Conservation (phyloP, 805 yeast genomes). For the Lachancea dasiensis region DNA sequence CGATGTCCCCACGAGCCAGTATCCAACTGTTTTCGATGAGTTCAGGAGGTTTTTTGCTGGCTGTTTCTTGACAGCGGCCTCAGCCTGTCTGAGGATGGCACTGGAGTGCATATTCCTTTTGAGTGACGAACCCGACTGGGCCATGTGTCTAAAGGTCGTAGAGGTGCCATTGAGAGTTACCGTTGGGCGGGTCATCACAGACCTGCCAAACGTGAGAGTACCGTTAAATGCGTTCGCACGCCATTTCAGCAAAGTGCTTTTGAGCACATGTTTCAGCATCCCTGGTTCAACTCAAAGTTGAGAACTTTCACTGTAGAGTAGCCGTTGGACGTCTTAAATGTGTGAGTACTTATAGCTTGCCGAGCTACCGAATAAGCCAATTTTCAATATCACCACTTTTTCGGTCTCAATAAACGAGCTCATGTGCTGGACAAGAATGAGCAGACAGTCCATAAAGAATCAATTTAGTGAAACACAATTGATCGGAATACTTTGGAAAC, state of each 20-base stretch:
- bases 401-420: too few species aligned
- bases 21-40: slow-evolving; percentile 63
- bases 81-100: slow-evolving; percentile 12
- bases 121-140: not conserved
- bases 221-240: not conserved
- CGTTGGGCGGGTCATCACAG: not conserved
- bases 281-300: not conserved
- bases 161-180: not conserved
- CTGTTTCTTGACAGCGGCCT: slow-evolving; percentile 15
- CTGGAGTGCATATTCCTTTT: slow-evolving; percentile 11
- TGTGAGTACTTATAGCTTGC: too few species aligned
- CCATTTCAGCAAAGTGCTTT: not conserved
- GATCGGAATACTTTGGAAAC: too few species aligned
- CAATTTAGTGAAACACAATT: too few species aligned
- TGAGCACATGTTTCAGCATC: not conserved
- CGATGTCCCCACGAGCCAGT: slow-evolving; percentile 84
- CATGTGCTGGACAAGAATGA: too few species aligned
- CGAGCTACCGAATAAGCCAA: too few species aligned
- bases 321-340: not conserved
- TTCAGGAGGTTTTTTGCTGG: slow-evolving; percentile 35
- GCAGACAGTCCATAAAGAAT: too few species aligned
- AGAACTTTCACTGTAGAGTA: too few species aligned
- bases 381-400: too few species aligned
- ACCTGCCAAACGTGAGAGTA: not conserved
- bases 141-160: not conserved